These are phyloP conservation scores for Aulographum hederae DNA, from an alignment of 2,329 filamentous ascomycete species.

Conservation along the genomic window DNA sequence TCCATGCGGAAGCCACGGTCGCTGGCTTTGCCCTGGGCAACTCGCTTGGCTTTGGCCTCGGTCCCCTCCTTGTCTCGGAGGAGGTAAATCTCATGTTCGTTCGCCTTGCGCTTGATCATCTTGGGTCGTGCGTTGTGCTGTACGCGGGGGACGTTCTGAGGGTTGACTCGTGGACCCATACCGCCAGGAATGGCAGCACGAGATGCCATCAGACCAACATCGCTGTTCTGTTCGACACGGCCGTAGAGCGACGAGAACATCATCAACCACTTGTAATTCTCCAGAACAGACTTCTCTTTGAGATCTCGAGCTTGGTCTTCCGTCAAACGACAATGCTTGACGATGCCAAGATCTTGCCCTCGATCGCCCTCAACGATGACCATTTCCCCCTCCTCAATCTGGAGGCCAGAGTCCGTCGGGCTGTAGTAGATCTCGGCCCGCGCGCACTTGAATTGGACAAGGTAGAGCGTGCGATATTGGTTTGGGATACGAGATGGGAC, in stretches of 20 bases:
- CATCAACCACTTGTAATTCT: slow-evolving; percentile 97
- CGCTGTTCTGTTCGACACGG: slow-evolving; percentile 21
- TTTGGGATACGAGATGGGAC: slow-evolving; percentile 12
- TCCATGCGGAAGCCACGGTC: slow-evolving; percentile 96
- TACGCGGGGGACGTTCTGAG: slow-evolving; percentile 10
- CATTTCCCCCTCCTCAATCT: slow-evolving; percentile 76
- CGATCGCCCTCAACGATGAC: slow-evolving; percentile 97
- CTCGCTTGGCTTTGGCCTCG: slow-evolving; percentile 90
- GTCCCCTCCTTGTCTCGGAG: slow-evolving; percentile 92
- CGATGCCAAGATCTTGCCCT: slow-evolving; percentile 85
- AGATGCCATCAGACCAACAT: slow-evolving; percentile 44
- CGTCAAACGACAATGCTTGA: slow-evolving; percentile 72
- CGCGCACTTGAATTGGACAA: slow-evolving; percentile 93
- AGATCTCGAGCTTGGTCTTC: slow-evolving; percentile 75
- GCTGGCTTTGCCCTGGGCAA: slow-evolving; percentile 90
- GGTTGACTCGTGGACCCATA: background rate
- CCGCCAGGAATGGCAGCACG: slow-evolving; percentile 57
- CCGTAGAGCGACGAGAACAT: slow-evolving; percentile 55
- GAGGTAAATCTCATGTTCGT: slow-evolving; percentile 74
- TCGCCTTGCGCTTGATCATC: slow-evolving; percentile 87
- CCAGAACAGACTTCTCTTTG: slow-evolving; percentile 81
- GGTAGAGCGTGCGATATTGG: slow-evolving; percentile 37
- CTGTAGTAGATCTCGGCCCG: slow-evolving; percentile 94
- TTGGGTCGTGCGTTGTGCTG: slow-evolving; percentile 72
- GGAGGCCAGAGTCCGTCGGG: slow-evolving; percentile 82